phyloP scores from a whole-genome alignment of 139 green algal genomes.

The Chlamydomonas sp. region DNA sequence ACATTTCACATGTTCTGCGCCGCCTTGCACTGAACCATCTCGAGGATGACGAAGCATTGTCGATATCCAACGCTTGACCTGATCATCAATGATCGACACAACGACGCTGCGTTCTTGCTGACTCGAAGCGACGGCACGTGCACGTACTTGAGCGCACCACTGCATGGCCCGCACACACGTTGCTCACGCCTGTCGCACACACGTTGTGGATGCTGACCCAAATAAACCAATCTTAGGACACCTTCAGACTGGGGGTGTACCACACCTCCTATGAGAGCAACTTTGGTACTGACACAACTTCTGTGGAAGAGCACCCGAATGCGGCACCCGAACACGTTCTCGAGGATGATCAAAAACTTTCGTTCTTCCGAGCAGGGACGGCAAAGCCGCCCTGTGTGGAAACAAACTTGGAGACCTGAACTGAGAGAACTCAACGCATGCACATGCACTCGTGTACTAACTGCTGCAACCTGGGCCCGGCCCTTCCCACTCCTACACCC shows the following conservation, averaged over 20 bases:
- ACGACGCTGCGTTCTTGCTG: slow-evolving; percentile 71
- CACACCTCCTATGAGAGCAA: slow-evolving; percentile 31
- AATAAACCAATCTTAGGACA: slow-evolving; percentile 71
- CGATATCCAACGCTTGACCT: slow-evolving; percentile 57
- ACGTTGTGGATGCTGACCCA: slow-evolving; percentile 49
- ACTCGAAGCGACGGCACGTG: slow-evolving; percentile 20
- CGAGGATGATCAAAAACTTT: slow-evolving; percentile 67
- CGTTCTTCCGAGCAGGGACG: slow-evolving; percentile 58
- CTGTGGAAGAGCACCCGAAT: not conserved
- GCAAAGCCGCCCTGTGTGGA: slow-evolving; percentile 37
- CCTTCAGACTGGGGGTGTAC: slow-evolving; percentile 51
- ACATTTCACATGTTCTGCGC: not conserved
- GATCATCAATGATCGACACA: slow-evolving; percentile 40
- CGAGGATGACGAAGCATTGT: slow-evolving; percentile 37
- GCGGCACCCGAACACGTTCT: not conserved
- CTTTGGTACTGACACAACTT: slow-evolving; percentile 5
- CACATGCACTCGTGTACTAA: not conserved
- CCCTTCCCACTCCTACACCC: no score
- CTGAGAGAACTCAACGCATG: slow-evolving; percentile 29
- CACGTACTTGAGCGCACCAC: not conserved
- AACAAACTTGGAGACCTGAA: slow-evolving; percentile 68
- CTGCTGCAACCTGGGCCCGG: no score
- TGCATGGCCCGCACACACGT: not conserved
- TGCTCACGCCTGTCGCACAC: not conserved
- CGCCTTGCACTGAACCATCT: not conserved